Evolutionary conservation across 2,329 filamentous ascomycete genomes (phyloP).

Genomic region (Aspergillus sp.): DNA sequence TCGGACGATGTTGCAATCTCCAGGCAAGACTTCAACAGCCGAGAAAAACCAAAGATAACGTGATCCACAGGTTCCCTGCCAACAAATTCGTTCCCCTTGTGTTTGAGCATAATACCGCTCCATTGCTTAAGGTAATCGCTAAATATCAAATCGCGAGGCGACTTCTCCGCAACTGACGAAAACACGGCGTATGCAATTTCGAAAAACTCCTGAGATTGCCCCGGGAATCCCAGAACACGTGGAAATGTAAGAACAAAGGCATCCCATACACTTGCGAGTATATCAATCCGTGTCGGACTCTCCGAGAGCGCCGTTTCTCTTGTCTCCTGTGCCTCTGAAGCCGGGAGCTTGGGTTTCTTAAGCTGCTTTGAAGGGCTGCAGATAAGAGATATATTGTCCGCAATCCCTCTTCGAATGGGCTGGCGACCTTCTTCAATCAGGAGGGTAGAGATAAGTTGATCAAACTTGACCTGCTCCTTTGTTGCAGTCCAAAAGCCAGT

Average conservation of each 20-base stretch:
- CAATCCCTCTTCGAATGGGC: constrained; percentile 38
- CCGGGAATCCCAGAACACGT: constrained; percentile 35
- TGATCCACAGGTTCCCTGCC: constrained; percentile 47
- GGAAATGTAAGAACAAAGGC: constrained; percentile 43
- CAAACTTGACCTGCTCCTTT: constrained; percentile 38
- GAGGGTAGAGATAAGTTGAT: constrained; percentile 41
- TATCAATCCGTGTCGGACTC: constrained; percentile 35
- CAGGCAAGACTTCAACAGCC: constrained; percentile 44
- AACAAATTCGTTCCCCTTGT: constrained; percentile 48
- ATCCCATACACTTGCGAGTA: constrained; percentile 48
- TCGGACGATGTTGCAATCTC: constrained; percentile 30
- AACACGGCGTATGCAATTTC: constrained; percentile 46
- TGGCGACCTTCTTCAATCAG: constrained; percentile 47
- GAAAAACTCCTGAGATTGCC: constrained; percentile 48
- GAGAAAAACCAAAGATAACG: constrained; percentile 44
- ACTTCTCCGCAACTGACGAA: constrained; percentile 41
- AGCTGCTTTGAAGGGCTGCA: constrained; percentile 33
- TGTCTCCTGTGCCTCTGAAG: constrained; percentile 18
- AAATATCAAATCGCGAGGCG: constrained; percentile 37
- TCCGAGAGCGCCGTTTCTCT: constrained; percentile 19
- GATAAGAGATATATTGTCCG: constrained; percentile 40
- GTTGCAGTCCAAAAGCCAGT: constrained; percentile 47
- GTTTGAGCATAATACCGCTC: constrained; percentile 44
- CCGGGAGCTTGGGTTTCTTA: constrained; percentile 26
- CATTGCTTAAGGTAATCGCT: constrained; percentile 44